Evolutionary conservation across 768 basidiomycete species (phyloP), one percentile per base, ranked within the genome.

Genomic region (Calocybe cyanea): DNA sequence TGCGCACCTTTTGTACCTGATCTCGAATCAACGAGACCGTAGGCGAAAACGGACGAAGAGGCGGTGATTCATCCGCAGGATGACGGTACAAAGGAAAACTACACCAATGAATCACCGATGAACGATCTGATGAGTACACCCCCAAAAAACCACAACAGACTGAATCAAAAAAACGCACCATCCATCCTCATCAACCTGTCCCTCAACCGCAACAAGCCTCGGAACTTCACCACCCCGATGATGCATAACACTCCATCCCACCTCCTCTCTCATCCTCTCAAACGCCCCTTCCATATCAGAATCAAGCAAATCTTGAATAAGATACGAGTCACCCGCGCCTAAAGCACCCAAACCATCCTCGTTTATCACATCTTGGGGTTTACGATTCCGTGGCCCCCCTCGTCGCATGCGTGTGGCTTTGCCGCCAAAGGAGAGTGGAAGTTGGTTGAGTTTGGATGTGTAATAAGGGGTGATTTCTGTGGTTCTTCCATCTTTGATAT

Each of bases 211-310:
- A 41, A 84, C 80, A 1, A 77, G 65, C 45, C 83, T 65, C 1
- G 84, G 83, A 3, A 85, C 83, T 58, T 88, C 85, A 2, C 87
- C 87, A 78, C 87, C 87, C 62, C 83, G 72, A 62, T 89, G 87
- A 50, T 77, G 65, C 87, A 91, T 91, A 2, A 69, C 69, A 37
- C 76, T 70, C 86, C 87, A 91, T 38, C 72, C 66, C 0, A 90
- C 25, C 57, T 90, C 87, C 8, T 70, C 62, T 47, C 63, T 71
- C 52, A 89, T 50, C 4, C 65, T 72, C 38, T 77, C 78, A 55
- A 88, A 88, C 0, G 77, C 82, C 14, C 57, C 60, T 5, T 70
- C 80, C 24, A 87, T 59, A 5, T 79, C 78, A 0, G 65, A 53
- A 0, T 84, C 78, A 10, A 88, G 70, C 39, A 89, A 48, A 51